Evolutionary conservation across 116 monocot species (phyloP).

Genomic region (Posidonia oceanica): DNA sequence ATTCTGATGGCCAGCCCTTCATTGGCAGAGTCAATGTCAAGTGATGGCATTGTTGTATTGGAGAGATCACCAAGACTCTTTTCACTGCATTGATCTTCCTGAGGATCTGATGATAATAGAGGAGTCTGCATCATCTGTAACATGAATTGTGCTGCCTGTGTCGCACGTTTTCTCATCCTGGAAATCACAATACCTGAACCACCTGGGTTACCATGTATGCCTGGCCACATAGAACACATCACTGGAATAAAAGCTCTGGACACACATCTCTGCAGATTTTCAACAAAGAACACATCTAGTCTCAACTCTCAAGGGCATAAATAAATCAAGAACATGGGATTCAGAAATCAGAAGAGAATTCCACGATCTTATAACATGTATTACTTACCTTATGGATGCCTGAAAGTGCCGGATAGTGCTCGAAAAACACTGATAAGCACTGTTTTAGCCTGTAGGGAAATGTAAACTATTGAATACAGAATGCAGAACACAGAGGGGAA

Average conservation of each 20-base stretch:
- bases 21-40: slow-evolving; percentile 43
- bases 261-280: slow-evolving; percentile 38
- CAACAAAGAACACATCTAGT: background rate
- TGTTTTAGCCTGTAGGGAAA: slow-evolving; percentile 57
- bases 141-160: slow-evolving; percentile 66
- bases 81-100: slow-evolving; percentile 20
- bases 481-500: background rate
- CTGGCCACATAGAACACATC: slow-evolving; percentile 81
- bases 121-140: slow-evolving; percentile 85
- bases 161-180: slow-evolving; percentile 59
- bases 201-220: slow-evolving; percentile 59
- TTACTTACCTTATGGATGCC: slow-evolving; percentile 55
- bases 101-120: slow-evolving; percentile 26
- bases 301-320: background rate
- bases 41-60: slow-evolving; percentile 14
- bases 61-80: slow-evolving; percentile 12
- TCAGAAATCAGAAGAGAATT: background rate
- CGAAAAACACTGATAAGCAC: slow-evolving; percentile 90
- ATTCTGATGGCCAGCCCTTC: slow-evolving; percentile 89
- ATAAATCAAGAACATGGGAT: background rate
- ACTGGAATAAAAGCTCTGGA: slow-evolving; percentile 71
- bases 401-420: slow-evolving; percentile 77
- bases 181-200: slow-evolving; percentile 36
- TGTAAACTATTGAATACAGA: slow-evolving; percentile 5
- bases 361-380: background rate